Evolutionary conservation across 306 rosid genomes (phyloP).

Genomic region (Prunus mongolica): DNA sequence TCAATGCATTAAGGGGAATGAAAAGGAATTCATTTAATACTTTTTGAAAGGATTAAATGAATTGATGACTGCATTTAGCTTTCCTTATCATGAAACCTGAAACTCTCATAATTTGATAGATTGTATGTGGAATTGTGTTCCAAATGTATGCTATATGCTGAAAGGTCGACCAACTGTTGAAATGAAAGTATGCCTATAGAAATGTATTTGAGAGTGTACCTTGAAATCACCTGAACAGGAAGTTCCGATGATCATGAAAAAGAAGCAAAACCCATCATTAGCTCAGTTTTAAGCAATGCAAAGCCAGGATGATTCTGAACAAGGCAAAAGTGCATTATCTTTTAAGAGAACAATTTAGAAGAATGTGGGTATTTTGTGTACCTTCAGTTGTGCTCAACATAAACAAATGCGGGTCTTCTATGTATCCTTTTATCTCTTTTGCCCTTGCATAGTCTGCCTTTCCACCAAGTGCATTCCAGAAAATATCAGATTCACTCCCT

Average conservation of each 20-base stretch:
- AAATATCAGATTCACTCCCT: constrained; percentile 81
- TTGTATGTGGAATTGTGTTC: not conserved
- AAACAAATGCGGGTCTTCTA: constrained; percentile 84
- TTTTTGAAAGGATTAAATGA: not conserved
- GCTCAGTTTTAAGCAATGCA: constrained; percentile 45
- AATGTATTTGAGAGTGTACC: constrained; percentile 42
- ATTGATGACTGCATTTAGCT: too few species aligned
- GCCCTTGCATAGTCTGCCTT: constrained; percentile 68
- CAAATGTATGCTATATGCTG: not conserved
- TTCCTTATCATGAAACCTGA: too few species aligned
- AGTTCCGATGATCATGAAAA: constrained; percentile 41
- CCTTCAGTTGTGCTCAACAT: constrained; percentile 61
- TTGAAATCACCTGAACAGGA: constrained; percentile 74
- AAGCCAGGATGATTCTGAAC: constrained; percentile 55
- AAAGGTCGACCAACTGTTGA: not conserved
- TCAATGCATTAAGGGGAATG: too few species aligned
- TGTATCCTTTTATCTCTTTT: constrained; percentile 63
- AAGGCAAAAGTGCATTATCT: constrained; percentile 40
- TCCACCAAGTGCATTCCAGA: constrained; percentile 77
- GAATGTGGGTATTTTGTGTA: constrained; percentile 35
- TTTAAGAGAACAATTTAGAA: constrained; percentile 20
- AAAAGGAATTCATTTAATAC: too few species aligned
- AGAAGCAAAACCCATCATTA: constrained; percentile 70
- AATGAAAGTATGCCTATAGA: constrained; percentile 10
- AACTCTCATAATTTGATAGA: too few species aligned